These are phyloP conservation scores for Apophysomyces elegans DNA, from an alignment of 371 early-diverging fungal species.

Conservation along the genomic window DNA sequence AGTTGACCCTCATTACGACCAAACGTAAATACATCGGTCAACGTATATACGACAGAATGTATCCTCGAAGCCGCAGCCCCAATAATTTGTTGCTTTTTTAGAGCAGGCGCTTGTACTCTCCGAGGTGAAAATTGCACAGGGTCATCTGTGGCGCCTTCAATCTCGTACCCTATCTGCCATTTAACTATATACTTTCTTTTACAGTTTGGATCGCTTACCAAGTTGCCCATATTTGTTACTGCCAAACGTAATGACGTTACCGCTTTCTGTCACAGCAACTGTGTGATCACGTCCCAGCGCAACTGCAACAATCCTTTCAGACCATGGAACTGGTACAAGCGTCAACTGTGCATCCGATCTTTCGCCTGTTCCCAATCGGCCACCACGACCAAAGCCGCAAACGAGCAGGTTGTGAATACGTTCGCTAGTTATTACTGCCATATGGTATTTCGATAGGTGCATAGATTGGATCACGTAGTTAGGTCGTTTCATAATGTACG, in stretches of 20 bases:
- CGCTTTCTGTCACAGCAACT: slow-evolving; percentile 59
- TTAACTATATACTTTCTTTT: not conserved
- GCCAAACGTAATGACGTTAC: slow-evolving; percentile 63
- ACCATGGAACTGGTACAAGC: slow-evolving; percentile 55
- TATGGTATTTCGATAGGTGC: slow-evolving; percentile 75
- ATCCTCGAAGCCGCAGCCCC: slow-evolving; percentile 74
- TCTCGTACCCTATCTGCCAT: slow-evolving; percentile 45
- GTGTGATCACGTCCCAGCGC: slow-evolving; percentile 81
- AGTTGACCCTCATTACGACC: slow-evolving; percentile 80
- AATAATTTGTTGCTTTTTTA: slow-evolving; percentile 60
- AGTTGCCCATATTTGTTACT: slow-evolving; percentile 70
- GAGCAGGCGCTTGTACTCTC: slow-evolving; percentile 54
- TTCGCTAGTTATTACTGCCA: slow-evolving; percentile 63
- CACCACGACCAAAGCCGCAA: slow-evolving; percentile 79
- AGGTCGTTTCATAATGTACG: slow-evolving; percentile 28
- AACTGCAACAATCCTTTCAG: slow-evolving; percentile 53
- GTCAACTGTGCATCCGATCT: slow-evolving; percentile 57
- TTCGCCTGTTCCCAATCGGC: slow-evolving; percentile 69
- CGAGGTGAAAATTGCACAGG: slow-evolving; percentile 60
- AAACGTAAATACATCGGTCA: slow-evolving; percentile 69
- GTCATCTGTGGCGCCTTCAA: slow-evolving; percentile 36
- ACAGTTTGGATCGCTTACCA: slow-evolving; percentile 37
- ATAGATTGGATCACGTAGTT: slow-evolving; percentile 41
- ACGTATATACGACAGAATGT: slow-evolving; percentile 70
- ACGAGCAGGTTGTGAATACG: slow-evolving; percentile 49